phyloP scores from a whole-genome alignment of 192 early-diverging fungal species.

The Coemansia sp. region DNA sequence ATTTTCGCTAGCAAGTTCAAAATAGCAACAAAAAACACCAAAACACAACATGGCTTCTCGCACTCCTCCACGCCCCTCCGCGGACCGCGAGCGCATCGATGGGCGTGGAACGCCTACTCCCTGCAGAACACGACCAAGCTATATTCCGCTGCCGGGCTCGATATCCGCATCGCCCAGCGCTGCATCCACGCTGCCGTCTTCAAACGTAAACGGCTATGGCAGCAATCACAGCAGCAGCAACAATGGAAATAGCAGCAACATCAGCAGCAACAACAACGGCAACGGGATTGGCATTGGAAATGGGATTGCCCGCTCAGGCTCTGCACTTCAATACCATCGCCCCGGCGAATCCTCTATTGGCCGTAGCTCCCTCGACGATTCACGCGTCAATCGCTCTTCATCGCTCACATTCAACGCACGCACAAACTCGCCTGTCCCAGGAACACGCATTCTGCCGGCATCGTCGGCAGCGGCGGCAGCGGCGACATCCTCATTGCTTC shows the following conservation, averaged over 20 bases:
- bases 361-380: slow-evolving; percentile 21
- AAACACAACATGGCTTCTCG: slow-evolving; percentile 11
- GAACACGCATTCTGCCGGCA: slow-evolving; percentile 6
- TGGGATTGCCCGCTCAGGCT: slow-evolving; percentile 4
- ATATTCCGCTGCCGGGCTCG: slow-evolving; percentile 35
- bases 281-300: not conserved
- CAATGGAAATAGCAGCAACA: not conserved
- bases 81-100: slow-evolving; percentile 16
- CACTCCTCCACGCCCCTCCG: slow-evolving; percentile 17
- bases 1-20: not conserved
- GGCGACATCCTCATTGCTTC: not conserved
- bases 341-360: slow-evolving; percentile 12
- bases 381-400: slow-evolving; percentile 37
- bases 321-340: slow-evolving; percentile 15
- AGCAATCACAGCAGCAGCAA: not conserved
- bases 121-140: slow-evolving; percentile 20
- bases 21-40: not conserved
- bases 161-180: slow-evolving; percentile 3
- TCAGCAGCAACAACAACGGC: not conserved
- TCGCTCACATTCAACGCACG: slow-evolving; percentile 30
- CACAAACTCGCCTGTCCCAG: slow-evolving; percentile 17
- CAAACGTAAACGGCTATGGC: not conserved
- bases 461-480: not conserved
- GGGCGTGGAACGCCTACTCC: slow-evolving; percentile 22
- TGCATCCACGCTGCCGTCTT: slow-evolving; percentile 2